Evolutionary conservation across 192 early-diverging fungal species (phyloP), one percentile per base, ranked within the genome.

Genomic region (Haplosporangium gracile): DNA sequence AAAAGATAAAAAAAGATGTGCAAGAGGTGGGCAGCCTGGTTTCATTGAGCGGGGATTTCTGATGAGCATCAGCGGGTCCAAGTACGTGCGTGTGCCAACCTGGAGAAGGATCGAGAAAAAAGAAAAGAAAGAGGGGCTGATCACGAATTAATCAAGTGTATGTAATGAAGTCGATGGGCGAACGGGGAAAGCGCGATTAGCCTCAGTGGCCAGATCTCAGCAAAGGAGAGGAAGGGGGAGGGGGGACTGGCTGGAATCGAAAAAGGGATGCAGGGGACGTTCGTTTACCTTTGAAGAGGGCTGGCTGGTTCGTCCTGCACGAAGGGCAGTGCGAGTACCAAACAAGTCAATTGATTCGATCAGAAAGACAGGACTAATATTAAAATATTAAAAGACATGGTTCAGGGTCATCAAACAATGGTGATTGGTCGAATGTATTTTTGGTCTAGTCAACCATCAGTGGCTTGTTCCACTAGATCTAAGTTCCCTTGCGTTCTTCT

Each of bases 391-490:
- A 40, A 40, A 7, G 16, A 2, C n/a, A n/a, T 47, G 26, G n/a
- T 60, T 29, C 57, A 60, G 57, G 57, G n/a, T 1, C 60, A 32
- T 63, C 60, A 26, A 29, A 8, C 26, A 26, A 13, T 9, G n/a
- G 10, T 65, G 60, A 65, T 65, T 65, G 60, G 60, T 65, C 26
- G 4, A 32, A 65, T 10, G 60, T 65, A 65, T 65, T 65, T 65
- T 65, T 65, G 60, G 60, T 29, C 60, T 29, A 15, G 32, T 65
- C 60, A 32, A 32, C 24, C 9, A 65, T n/a, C 55, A 32, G 60
- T 65, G 60, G 60, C 60, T 65, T 65, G 29, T 65, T 29, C n/a
- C 26, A 65, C 60, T 65, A 29, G 60, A 65, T 65, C 60, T n/a
- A 65, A 32, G 60, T 65, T 65, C 60, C 60, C 60, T 65, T 11